Conservation (phyloP, 164 flowering plant species). For the Aristolochia californica region DNA sequence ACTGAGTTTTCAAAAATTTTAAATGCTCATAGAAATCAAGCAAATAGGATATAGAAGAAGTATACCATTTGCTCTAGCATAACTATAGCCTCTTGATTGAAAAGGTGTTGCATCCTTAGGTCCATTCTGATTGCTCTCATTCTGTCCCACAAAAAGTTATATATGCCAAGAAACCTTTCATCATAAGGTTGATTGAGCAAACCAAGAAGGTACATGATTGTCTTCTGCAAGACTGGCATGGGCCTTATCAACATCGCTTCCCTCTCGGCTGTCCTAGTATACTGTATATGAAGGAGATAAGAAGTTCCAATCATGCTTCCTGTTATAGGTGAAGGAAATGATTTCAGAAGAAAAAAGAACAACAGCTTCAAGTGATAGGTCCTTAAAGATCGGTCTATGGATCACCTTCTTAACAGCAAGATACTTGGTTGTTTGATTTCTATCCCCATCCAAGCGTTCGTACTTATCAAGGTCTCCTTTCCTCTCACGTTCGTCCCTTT, state of each 20-base stretch:
- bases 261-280: conserved; percentile 90
- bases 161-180: conserved; percentile 67
- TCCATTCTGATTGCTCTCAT: conserved; percentile 97
- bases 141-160: conserved; percentile 97
- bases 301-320: conserved; percentile 14
- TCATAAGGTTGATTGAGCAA: conserved; percentile 79
- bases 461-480: conserved; percentile 95
- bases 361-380: neutral
- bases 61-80: conserved; percentile 99
- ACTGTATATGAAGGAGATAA: conserved; percentile 44
- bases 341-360: neutral
- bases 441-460: conserved; percentile 89
- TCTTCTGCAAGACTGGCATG: conserved; percentile 81
- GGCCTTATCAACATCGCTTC: conserved; percentile 85
- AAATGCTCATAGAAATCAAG: no score
- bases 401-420: conserved; percentile 95
- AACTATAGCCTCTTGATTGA: conserved; percentile 49
- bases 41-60: conserved; percentile 13
- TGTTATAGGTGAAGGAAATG: conserved; percentile 5
- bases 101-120: conserved; percentile 92
- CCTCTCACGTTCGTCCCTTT: conserved; percentile 88
- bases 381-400: conserved; percentile 1
- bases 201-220: conserved; percentile 65
- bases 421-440: conserved; percentile 65
- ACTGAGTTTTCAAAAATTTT: no score